Evolutionary conservation across 2,329 filamentous ascomycete genomes (phyloP).

Genomic region (Phoma herbarum): DNA sequence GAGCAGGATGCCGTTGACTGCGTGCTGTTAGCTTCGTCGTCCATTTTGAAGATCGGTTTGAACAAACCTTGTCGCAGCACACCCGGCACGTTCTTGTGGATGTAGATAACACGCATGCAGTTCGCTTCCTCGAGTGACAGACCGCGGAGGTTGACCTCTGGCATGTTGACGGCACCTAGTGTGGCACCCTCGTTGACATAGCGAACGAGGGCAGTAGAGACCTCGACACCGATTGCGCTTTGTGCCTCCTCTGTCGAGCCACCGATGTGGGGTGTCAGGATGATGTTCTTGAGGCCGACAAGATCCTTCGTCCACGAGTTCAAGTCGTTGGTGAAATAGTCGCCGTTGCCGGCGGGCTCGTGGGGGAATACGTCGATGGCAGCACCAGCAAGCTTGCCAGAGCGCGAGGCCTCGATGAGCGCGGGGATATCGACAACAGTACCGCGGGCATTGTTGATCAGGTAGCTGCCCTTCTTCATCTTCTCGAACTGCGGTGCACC

Average conservation of each 20-base stretch:
- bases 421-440: constrained; percentile 94
- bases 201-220: constrained; percentile 83
- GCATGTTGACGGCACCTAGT: constrained; percentile 91
- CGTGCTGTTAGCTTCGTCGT: constrained; percentile 21
- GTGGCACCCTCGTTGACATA: constrained; percentile 97
- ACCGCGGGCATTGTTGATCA: constrained; percentile 95
- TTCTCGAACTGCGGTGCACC: constrained; percentile 77
- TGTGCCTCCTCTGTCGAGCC: constrained; percentile 98
- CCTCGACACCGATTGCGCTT: constrained; percentile 93
- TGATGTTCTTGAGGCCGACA: constrained; percentile 85
- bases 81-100: constrained; percentile 95
- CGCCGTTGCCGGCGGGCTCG: constrained; percentile 92
- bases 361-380: constrained; percentile 97
- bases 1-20: constrained; percentile 92
- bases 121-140: constrained; percentile 88
- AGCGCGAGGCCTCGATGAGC: constrained; percentile 84
- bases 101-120: constrained; percentile 92
- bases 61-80: constrained; percentile 79
- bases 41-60: neutral
- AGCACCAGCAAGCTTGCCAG: constrained; percentile 87
- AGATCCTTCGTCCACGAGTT: constrained; percentile 89
- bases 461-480: constrained; percentile 93
- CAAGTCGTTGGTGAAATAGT: constrained; percentile 87
- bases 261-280: constrained; percentile 95
- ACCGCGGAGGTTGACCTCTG: constrained; percentile 91